Base-by-base conservation (phyloP, 169 alveolate species). In the Eimeria praecox region DNA sequence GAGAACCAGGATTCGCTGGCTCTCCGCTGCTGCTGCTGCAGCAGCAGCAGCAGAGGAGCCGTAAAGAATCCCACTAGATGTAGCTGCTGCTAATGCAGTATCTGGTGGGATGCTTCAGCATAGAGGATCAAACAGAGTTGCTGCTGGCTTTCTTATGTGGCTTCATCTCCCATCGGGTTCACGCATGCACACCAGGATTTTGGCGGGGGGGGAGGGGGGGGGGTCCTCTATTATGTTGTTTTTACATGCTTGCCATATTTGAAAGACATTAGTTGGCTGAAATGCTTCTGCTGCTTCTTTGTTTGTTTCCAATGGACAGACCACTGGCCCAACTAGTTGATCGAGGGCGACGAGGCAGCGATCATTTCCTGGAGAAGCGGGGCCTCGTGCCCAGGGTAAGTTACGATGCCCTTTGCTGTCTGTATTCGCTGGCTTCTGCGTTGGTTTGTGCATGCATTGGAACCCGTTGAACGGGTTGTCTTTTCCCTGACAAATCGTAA, bases 291-390 rank as follows among this genome's bases (percentile, higher is more conserved):
- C 9, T 66, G 44, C 78, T 66, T 0, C 6, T 1, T 35, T 73
- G 52, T 44, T 6, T 78, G 66, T 27, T 42, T n/a, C 52, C 49
- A 6, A n/a, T 38, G 83, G n/a, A 35, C 93, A 86, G 93, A 35
- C 93, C 93, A 10, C 80, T 86, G 35, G 93, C 78, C 5, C 93
- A 86, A 46, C 83, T 86, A 35, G 66, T 56, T 9, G 93, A 86
- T 38, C 78, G 71, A 59, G 82, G 78, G 62, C 49, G 93, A 30
- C 40, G 93, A 35, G 82, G 93, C 62, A 62, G 93, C 35, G 93
- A 86, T 64, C 83, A 80, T 22, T 62, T 86, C 22, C 30, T 86
- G n/a, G 93, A 86, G 64, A 62, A 38, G 40, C 38, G 93, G 40
- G 93, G 24, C 71, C n/a, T 62, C 2, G 82, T 24, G 1, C 20